Conservation (phyloP, 495 filamentous ascomycete species). For the Rhizodiscina lignyota region DNA sequence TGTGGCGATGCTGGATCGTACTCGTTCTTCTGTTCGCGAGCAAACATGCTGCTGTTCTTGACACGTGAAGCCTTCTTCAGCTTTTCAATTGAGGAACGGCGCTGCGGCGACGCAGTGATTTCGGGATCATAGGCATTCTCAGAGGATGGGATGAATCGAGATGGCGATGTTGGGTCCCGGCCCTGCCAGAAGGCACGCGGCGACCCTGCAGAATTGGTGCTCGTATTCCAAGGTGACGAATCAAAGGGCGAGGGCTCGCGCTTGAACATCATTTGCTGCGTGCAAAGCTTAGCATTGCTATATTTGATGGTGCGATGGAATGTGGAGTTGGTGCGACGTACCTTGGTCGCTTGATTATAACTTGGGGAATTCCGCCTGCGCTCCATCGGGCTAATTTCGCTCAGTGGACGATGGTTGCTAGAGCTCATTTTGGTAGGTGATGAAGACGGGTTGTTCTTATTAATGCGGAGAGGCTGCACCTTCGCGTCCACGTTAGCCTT, state of each 20-base stretch:
- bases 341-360: conserved; percentile 23
- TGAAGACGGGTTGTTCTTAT: conserved; percentile 15
- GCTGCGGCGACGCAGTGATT: conserved; percentile 40
- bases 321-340: conserved; percentile 11
- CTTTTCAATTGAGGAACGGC: conserved; percentile 81
- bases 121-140: conserved; percentile 48
- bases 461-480: conserved; percentile 25
- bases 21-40: conserved; percentile 72
- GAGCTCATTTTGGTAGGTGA: conserved; percentile 20
- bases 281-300: too few relatives aligned
- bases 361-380: conserved; percentile 25
- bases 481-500: conserved; percentile 2
- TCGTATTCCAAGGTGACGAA: conserved; percentile 28
- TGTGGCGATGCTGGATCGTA: conserved; percentile 63
- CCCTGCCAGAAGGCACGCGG: conserved; percentile 77
- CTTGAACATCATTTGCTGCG: conserved; percentile 31
- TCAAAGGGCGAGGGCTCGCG: conserved; percentile 57
- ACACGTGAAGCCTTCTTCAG: conserved; percentile 86
- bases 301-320: neutral
- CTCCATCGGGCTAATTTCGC: conserved; percentile 22
- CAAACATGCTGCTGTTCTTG: conserved; percentile 92
- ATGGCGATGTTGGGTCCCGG: conserved; percentile 44
- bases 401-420: conserved; percentile 20
- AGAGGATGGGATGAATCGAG: conserved; percentile 39
- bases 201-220: conserved; percentile 24